A percentile compares a stretch with the other conserved stretches of the same genome.
phyloP scores from a whole-genome alignment of 1,139 yeast genomes.

The Blastobotrys raffinosifermentans region DNA sequence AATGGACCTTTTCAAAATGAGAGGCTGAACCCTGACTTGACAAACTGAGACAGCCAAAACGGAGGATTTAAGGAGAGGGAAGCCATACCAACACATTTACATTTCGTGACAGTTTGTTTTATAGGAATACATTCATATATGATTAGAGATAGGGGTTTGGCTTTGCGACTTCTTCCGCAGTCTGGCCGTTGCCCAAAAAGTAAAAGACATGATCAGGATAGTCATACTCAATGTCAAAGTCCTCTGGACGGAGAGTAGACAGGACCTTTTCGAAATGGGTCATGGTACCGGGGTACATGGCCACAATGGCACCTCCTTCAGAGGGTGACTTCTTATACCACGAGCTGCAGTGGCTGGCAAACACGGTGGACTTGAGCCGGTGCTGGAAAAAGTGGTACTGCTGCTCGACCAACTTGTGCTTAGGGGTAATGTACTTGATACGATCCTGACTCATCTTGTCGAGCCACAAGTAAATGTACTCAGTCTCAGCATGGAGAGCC shows the following conservation, averaged over 20 bases:
- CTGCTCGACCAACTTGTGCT: slow-evolving; percentile 3
- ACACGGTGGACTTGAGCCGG: slow-evolving; percentile 1
- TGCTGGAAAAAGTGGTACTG: slow-evolving; percentile 2
- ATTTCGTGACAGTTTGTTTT: too few species aligned
- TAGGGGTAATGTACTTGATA: neutral
- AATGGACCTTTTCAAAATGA: too few species aligned
- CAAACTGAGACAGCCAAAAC: too few species aligned
- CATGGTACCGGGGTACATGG: slow-evolving; percentile 6
- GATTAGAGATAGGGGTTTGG: slow-evolving; percentile 5
- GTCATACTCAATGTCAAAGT: slow-evolving; percentile 2
- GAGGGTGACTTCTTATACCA: slow-evolving; percentile 1
- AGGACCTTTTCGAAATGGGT: slow-evolving; percentile 6
- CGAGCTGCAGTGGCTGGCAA: slow-evolving; percentile 4
- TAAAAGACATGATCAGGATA: slow-evolving; percentile 6
- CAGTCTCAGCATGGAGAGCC: slow-evolving; percentile 4
- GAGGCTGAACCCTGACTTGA: too few species aligned
- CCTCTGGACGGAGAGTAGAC: slow-evolving; percentile 4
- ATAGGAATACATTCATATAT: too few species aligned
- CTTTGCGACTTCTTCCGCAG: slow-evolving; percentile 6
- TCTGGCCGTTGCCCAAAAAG: slow-evolving; percentile 6
- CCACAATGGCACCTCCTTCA: slow-evolving; percentile 2
- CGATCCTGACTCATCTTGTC: slow-evolving; percentile 4
- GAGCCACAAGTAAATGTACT: slow-evolving; percentile 3
- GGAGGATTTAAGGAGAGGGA: too few species aligned
- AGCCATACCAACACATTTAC: too few species aligned